Conservation (phyloP, 2,329 filamentous ascomycete genomes). For the Tolypocladium ovalisporum region DNA sequence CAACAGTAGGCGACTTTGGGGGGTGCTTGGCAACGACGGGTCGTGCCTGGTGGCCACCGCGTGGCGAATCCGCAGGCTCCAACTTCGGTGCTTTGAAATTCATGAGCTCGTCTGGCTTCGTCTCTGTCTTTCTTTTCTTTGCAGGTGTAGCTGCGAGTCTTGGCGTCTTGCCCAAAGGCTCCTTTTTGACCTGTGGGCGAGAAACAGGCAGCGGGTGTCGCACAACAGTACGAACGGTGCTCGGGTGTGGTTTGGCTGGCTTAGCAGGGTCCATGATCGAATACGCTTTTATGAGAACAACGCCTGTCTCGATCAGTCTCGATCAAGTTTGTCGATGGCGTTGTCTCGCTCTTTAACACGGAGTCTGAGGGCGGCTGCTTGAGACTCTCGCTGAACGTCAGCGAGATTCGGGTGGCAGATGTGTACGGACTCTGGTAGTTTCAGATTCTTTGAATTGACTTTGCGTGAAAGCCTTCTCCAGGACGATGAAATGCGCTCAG, state of each 20-base stretch:
- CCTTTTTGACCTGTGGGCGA: not conserved
- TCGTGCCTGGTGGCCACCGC: not conserved
- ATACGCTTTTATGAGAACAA: not conserved
- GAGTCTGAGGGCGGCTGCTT: not conserved
- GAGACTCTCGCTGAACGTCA: not conserved
- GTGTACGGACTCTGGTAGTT: constrained; percentile 1
- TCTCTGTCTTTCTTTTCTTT: not conserved
- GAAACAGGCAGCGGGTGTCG: not conserved
- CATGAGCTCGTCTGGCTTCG: not conserved
- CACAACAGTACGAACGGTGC: not conserved
- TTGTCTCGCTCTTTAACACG: not conserved
- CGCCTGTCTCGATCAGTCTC: too few relatives aligned
- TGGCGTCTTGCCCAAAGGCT: not conserved
- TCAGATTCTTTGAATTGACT: not conserved
- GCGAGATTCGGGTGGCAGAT: not conserved
- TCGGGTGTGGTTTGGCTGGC: not conserved
- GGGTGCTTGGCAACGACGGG: not conserved
- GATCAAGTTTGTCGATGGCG: not conserved
- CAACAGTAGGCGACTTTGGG: not conserved
- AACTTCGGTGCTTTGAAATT: not conserved
- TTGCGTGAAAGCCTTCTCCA: constrained; percentile 2
- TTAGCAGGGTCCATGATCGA: not conserved
- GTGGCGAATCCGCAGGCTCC: not conserved
- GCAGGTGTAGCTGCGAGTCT: not conserved
- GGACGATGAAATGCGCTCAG: constrained; percentile 4